phyloP scores from a whole-genome alignment of 2,329 filamentous ascomycete species.

The Penicillium vulpinum region DNA sequence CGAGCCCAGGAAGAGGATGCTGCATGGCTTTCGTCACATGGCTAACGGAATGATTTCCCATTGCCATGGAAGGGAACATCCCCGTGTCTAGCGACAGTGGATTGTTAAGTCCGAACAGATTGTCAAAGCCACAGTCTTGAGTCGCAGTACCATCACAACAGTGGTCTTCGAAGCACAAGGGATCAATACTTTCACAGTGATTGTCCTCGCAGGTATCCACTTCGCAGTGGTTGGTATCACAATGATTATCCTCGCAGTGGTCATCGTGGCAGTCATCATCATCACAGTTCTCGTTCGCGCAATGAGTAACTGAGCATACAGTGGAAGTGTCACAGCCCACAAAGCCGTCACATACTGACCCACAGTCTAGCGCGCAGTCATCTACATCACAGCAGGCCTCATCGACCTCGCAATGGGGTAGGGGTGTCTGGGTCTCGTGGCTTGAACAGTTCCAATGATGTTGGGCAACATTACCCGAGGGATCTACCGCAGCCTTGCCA shows the following conservation, averaged over 20 bases:
- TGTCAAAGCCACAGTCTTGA: slow-evolving; percentile 32
- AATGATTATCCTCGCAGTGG: slow-evolving; percentile 2
- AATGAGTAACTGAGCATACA: slow-evolving; percentile 38
- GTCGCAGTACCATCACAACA: slow-evolving; percentile 31
- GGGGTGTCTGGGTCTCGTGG: slow-evolving; percentile 29
- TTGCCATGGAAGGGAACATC: slow-evolving; percentile 26
- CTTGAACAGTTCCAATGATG: slow-evolving; percentile 34
- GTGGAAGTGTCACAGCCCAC: slow-evolving; percentile 42
- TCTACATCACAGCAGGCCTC: slow-evolving; percentile 44
- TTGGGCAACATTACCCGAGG: slow-evolving; percentile 21
- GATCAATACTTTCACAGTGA: slow-evolving; percentile 33
- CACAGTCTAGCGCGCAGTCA: slow-evolving; percentile 37
- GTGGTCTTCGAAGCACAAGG: slow-evolving; percentile 42
- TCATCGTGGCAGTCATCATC: slow-evolving; percentile 7
- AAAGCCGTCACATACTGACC: slow-evolving; percentile 44
- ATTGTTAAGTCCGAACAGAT: slow-evolving; percentile 34
- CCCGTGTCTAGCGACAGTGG: slow-evolving; percentile 32
- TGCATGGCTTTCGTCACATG: slow-evolving; percentile 25
- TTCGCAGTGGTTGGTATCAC: slow-evolving; percentile 5
- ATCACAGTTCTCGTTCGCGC: slow-evolving; percentile 31
- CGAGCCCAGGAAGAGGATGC: slow-evolving; percentile 14
- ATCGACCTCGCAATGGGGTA: slow-evolving; percentile 31
- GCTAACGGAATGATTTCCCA: slow-evolving; percentile 18
- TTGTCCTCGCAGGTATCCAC: slow-evolving; percentile 1
- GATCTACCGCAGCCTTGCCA: slow-evolving; percentile 28